These are phyloP conservation scores for Chrysanthemum lavandulifolium DNA, from an alignment of 129 eudicot genomes.

Conservation along the genomic window DNA sequence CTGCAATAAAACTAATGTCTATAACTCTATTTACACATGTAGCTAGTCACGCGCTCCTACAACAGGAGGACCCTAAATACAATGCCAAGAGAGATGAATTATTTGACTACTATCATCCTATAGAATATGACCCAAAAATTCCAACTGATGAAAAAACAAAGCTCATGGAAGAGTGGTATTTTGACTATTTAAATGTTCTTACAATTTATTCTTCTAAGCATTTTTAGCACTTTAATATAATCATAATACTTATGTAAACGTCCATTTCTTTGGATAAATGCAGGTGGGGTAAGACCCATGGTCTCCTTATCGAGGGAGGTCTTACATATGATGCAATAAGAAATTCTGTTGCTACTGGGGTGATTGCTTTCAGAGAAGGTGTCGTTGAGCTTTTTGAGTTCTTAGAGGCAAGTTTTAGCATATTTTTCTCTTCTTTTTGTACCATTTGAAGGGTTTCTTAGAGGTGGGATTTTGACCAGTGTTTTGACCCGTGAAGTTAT, in stretches of 20 bases:
- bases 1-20: slow-evolving; percentile 16
- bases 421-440: background rate
- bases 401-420: slow-evolving; percentile 56
- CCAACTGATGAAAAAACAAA: slow-evolving; percentile 73
- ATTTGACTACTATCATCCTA: slow-evolving; percentile 74
- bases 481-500: too few species aligned
- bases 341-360: slow-evolving; percentile 62
- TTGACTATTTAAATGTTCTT: slow-evolving; percentile 8
- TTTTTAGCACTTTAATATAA: background rate
- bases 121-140: slow-evolving; percentile 67
- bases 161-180: slow-evolving; percentile 94
- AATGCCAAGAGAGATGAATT: slow-evolving; percentile 77
- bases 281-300: slow-evolving; percentile 93
- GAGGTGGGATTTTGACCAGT: background rate
- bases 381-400: slow-evolving; percentile 76
- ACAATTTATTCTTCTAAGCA: background rate
- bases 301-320: slow-evolving; percentile 88
- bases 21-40: slow-evolving; percentile 35
- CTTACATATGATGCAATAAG: slow-evolving; percentile 70
- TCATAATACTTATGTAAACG: background rate
- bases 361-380: slow-evolving; percentile 76
- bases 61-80: slow-evolving; percentile 72
- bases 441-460: background rate
- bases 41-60: slow-evolving; percentile 84
- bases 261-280: background rate